Percentiles rank a stretch among this genome's conserved stretches.
Conservation (phyloP, 176 grass and related monocot genomes). For the Triticum aestivum region DNA sequence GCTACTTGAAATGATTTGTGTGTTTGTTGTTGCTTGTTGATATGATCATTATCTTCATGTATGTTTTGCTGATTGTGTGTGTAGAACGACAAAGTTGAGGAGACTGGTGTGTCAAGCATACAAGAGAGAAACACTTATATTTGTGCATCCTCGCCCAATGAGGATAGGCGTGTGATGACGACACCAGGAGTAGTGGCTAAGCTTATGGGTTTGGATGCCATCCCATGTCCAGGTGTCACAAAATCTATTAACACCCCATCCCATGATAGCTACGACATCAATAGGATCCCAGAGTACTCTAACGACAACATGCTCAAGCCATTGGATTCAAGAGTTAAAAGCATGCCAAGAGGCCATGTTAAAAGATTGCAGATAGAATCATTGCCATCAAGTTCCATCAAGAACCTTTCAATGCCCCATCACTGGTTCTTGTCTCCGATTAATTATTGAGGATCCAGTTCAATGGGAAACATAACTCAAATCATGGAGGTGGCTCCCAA, state of each 20-base stretch:
- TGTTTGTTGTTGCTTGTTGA: not conserved
- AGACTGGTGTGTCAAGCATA: conserved; percentile 44
- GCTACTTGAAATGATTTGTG: not conserved
- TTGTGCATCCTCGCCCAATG: conserved; percentile 74
- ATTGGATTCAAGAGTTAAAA: conserved; percentile 61
- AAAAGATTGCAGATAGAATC: conserved; percentile 80
- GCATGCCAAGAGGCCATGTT: conserved; percentile 81
- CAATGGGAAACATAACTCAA: conserved; percentile 59
- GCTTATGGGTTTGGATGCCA: conserved; percentile 87
- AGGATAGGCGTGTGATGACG: conserved; percentile 65
- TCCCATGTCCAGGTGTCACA: conserved; percentile 50
- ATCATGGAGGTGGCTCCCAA: conserved; percentile 88
- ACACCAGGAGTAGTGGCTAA: conserved; percentile 78
- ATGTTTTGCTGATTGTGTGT: not conserved
- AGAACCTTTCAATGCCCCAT: conserved; percentile 40
- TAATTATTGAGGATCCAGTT: conserved; percentile 72
- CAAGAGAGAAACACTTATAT: conserved; percentile 74
- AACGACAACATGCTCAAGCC: conserved; percentile 49
- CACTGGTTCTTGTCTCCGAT: conserved; percentile 71
- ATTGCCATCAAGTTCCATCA: conserved; percentile 55
- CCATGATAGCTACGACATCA: conserved; percentile 46
- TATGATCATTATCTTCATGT: not conserved
- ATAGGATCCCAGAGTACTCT: conserved; percentile 51
- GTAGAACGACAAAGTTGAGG: conserved; percentile 69
- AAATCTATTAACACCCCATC: conserved; percentile 71